Conservation (phyloP, 2,329 filamentous ascomycete species). For the Ophiostoma populinum region DNA sequence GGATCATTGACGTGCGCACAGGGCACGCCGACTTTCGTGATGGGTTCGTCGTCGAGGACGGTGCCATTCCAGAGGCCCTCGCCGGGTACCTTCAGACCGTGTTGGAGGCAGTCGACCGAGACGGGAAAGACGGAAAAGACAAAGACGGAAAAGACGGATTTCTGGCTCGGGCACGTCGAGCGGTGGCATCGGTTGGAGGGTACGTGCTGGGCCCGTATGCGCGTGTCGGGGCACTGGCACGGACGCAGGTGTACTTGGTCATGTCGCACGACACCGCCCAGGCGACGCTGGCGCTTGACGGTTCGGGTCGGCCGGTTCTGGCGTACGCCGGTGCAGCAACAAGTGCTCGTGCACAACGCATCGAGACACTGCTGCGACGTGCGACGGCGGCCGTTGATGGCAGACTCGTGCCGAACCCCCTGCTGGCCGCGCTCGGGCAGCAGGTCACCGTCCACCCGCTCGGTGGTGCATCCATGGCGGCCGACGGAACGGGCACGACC, state of each 20-base stretch:
- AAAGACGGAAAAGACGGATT: no score
- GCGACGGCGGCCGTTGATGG: conserved; percentile 42
- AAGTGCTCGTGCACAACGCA: conserved; percentile 33
- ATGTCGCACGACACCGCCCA: conserved; percentile 52
- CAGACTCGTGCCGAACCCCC: conserved; percentile 40
- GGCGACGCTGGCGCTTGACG: conserved; percentile 36
- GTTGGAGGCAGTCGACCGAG: no score
- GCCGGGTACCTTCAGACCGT: conserved; percentile 37
- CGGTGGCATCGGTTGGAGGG: conserved; percentile 31
- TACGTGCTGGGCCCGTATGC: conserved; percentile 41
- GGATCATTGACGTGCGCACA: conserved; percentile 41
- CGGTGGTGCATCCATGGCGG: conserved; percentile 45
- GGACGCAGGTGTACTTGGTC: conserved; percentile 45
- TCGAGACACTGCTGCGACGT: conserved; percentile 33
- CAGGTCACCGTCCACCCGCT: conserved; percentile 51
- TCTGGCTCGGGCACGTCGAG: no score
- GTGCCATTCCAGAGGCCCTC: conserved; percentile 40
- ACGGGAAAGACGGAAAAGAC: no score
- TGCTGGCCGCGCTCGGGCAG: conserved; percentile 34
- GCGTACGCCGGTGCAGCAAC: conserved; percentile 42
- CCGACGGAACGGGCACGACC: conserved; percentile 34
- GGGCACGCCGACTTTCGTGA: conserved; percentile 36
- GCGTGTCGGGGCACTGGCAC: conserved; percentile 35
- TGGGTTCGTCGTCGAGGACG: conserved; percentile 48
- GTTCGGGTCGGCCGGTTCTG: conserved; percentile 39